Evolutionary conservation across 805 yeast species (phyloP).

Genomic region (Kodamaea fukazawae): DNA sequence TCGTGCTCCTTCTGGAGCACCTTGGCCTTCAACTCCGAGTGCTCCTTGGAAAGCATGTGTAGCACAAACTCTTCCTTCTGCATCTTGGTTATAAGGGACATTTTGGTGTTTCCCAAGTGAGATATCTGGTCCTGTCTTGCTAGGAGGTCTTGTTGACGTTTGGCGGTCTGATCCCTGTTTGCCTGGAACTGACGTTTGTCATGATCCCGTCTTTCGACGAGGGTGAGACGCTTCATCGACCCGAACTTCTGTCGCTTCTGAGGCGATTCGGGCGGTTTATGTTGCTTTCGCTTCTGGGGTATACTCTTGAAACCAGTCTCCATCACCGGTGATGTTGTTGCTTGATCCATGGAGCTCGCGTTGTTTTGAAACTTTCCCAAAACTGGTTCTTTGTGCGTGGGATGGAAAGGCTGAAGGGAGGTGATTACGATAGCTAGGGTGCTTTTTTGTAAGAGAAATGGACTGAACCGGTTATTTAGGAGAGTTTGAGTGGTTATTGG

Average conservation of each 20-base stretch:
- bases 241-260: constrained; percentile 5
- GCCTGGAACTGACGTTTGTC: not conserved
- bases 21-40: constrained; percentile 8
- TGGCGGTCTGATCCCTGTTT: constrained; percentile 1
- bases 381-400: no score
- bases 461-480: no score
- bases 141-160: not conserved
- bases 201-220: constrained; percentile 2
- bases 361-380: no score
- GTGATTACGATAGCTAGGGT: no score
- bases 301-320: constrained; percentile 1
- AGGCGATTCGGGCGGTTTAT: constrained; percentile 6
- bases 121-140: constrained; percentile 11
- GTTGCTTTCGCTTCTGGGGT: constrained; percentile 7
- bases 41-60: constrained; percentile 11
- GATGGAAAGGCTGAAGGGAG: no score
- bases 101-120: constrained; percentile 9
- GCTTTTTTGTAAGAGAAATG: no score
- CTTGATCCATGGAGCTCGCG: no score
- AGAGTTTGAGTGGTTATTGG: no score
- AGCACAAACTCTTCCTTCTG: constrained; percentile 16
- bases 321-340: no score
- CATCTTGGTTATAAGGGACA: constrained; percentile 14
- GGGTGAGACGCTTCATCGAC: constrained; percentile 4
- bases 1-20: constrained; percentile 6